Conservation (phyloP, 202 grass and related monocot species). For the Bolboschoenoplectus hybrid region DNA sequence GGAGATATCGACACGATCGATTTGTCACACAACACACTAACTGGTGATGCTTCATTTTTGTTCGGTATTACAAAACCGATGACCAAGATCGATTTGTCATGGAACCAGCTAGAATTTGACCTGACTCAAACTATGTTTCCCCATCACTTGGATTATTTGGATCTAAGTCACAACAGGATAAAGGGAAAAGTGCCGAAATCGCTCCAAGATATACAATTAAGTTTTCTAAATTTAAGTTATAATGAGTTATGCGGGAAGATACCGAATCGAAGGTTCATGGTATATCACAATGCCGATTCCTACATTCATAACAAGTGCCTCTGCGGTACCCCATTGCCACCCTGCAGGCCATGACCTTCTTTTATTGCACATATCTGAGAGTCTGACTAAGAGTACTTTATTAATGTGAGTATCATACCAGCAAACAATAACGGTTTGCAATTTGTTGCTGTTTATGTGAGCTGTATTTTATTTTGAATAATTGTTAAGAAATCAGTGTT, state of each 20-base stretch:
- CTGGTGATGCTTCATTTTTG: slow-evolving; percentile 63
- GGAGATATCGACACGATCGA: slow-evolving; percentile 67
- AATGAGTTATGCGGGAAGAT: slow-evolving; percentile 72
- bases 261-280: slow-evolving; percentile 50
- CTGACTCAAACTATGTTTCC: slow-evolving; percentile 50
- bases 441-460: background rate
- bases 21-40: slow-evolving; percentile 68
- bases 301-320: slow-evolving; percentile 79
- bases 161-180: slow-evolving; percentile 83
- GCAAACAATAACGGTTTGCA: background rate
- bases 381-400: background rate
- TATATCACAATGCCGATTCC: slow-evolving; percentile 45
- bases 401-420: background rate
- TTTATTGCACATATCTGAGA: background rate
- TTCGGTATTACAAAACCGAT: slow-evolving; percentile 50
- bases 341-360: slow-evolving; percentile 28
- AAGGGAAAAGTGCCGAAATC: slow-evolving; percentile 62
- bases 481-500: background rate
- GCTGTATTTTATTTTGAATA: background rate
- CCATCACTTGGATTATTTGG: slow-evolving; percentile 55
- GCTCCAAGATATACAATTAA: slow-evolving; percentile 48
- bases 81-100: slow-evolving; percentile 64
- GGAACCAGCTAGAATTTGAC: slow-evolving; percentile 78
- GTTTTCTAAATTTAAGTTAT: slow-evolving; percentile 68
- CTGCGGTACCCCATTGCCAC: slow-evolving; percentile 53